Base-by-base conservation (phyloP, 2,329 filamentous ascomycete genomes). In the Diaporthe citrichinensis region DNA sequence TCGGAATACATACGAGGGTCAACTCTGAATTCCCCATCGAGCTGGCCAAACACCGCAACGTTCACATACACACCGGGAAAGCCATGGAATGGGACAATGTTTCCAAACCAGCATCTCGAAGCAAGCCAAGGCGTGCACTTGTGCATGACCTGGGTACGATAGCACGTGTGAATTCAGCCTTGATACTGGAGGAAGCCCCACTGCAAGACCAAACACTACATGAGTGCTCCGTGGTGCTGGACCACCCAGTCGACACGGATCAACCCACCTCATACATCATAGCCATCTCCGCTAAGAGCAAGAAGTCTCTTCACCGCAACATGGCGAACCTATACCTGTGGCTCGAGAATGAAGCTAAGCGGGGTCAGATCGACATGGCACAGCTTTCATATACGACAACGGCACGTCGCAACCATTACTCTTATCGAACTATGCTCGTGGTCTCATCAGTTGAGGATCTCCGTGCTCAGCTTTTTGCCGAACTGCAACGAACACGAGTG, bases 61-160 rank as follows among this genome's bases (percentile, higher is more conserved):
- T 58, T 1, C 72, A 36, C 2, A 69, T 71, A 3, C 44, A 34
- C 8, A 78, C 39, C 1, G 39, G 59, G 3, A 65, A 46, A 4
- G 25, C 59, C 25, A 46, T 65, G 15, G 20, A 31, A 5, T 44
- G 41, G 44, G 28, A 2, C 15, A 44, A 7, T 17, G 14, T 0
- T 1, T 5, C 15, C 12, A 34, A 25, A 2, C 17, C 17, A 41
- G 1, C 17, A 14, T 17, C 39, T 4, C 20, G 9, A 25, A 20
- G 28, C 14, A 85, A 85, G 79, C 86, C 85, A 3, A 84, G 87
- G 31, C 82, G 85, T 8, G 84, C 88, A 10, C 89, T 90, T 74
- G 81, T 93, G 76, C 94, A 94, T 85, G 94, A 93, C 83, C 93
- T 94, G 80, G 90, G 90, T 0, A 31, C 9, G 77, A 93, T 93